Percentiles rank a stretch among this genome's conserved stretches.
phyloP scores from a whole-genome alignment of 768 basidiomycete genomes.

The Tricholoma furcatifolium region DNA sequence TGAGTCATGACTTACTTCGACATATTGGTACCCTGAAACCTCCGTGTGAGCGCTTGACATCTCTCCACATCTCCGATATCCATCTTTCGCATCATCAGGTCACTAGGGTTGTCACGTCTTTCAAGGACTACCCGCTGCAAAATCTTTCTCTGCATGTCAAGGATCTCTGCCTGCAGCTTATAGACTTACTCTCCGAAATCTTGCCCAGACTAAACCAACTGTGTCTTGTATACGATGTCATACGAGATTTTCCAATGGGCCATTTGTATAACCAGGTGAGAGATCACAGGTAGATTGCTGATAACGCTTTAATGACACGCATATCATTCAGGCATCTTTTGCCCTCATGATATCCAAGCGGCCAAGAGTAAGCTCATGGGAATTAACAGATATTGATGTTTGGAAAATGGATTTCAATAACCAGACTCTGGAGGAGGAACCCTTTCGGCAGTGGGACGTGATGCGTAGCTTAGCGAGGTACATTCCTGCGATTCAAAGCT shows the following conservation, averaged over 20 bases:
- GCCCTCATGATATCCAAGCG: no score
- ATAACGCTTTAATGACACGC: no score
- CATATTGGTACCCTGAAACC: not conserved
- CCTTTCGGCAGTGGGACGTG: not conserved
- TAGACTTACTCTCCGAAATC: not conserved
- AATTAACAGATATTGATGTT: not conserved
- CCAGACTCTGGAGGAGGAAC: not conserved
- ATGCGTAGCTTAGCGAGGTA: not conserved
- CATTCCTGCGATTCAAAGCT: not conserved
- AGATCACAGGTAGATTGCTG: not conserved
- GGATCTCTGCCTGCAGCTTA: not conserved
- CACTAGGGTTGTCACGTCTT: not conserved
- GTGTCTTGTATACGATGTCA: not conserved
- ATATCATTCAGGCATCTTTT: no score
- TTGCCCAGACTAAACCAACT: not conserved
- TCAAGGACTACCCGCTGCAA: not conserved
- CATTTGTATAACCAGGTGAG: not conserved
- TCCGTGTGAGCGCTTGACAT: not conserved
- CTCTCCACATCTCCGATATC: not conserved
- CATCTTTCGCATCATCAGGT: not conserved
- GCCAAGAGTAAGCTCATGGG: not conserved
- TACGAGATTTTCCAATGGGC: not conserved
- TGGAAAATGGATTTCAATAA: not conserved
- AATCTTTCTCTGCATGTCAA: not conserved
- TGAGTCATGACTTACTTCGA: not conserved